phyloP scores from a whole-genome alignment of 1,284 basidiomycete species.

The Mixia osmundae region DNA sequence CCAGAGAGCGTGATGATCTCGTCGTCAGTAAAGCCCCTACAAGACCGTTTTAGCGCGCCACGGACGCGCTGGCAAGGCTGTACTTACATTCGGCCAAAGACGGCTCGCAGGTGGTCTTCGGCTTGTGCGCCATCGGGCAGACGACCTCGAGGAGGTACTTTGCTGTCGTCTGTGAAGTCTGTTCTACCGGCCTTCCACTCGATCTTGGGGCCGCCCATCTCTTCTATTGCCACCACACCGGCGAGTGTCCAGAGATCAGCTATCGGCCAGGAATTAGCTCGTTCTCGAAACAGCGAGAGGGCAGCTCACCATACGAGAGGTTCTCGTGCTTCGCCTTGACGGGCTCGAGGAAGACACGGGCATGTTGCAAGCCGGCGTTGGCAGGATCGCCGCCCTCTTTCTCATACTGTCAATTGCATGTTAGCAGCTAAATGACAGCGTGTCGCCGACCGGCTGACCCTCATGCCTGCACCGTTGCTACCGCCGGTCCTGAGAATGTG shows the following conservation, averaged over 20 bases:
- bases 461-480: conserved; percentile 77
- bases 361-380: conserved; percentile 63
- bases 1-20: conserved; percentile 34
- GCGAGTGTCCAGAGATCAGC: conserved; percentile 48
- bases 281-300: not conserved
- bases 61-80: not conserved
- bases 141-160: conserved; percentile 56
- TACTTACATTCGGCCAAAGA: not conserved
- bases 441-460: conserved; percentile 3
- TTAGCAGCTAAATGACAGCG: not conserved
- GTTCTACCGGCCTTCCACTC: conserved; percentile 76
- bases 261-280: not conserved
- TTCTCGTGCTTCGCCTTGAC: conserved; percentile 66
- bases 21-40: conserved; percentile 28
- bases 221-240: conserved; percentile 56
- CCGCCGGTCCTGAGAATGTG: conserved; percentile 39
- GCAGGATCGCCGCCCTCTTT: conserved; percentile 64
- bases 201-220: conserved; percentile 53
- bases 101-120: conserved; percentile 44
- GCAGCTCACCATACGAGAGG: conserved; percentile 38
- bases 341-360: conserved; percentile 61
- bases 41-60: conserved; percentile 2
- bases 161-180: conserved; percentile 37
- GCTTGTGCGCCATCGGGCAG: conserved; percentile 76
- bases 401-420: conserved; percentile 47